Percentiles rank a stretch among this genome's conserved stretches.
Evolutionary conservation across 306 rosid species (phyloP).

Genomic region (Leucaena leucocephala): DNA sequence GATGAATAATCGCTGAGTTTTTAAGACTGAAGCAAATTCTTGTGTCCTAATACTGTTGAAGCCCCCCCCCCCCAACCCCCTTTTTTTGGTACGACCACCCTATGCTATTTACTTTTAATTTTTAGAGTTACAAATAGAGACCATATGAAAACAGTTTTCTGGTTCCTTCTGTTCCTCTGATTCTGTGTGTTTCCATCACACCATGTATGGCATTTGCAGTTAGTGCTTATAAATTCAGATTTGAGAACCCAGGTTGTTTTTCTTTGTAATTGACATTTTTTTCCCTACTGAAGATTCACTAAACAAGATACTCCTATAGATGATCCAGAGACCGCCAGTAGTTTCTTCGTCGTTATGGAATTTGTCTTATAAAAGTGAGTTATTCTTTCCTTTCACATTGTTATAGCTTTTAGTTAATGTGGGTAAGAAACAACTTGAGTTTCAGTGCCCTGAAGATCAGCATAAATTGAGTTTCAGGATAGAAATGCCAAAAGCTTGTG

Average conservation of each 20-base stretch:
- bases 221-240: neutral
- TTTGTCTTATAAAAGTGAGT: constrained; percentile 55
- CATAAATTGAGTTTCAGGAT: neutral
- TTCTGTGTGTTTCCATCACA: neutral
- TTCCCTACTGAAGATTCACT: neutral
- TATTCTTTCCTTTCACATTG: constrained; percentile 18
- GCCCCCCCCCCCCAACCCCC: too few species aligned
- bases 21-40: neutral
- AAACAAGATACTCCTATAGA: constrained; percentile 8
- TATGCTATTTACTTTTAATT: neutral
- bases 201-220: neutral
- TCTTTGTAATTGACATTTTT: neutral
- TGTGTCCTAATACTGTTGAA: too few species aligned
- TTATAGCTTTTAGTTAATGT: neutral
- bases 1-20: neutral
- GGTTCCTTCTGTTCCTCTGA: neutral
- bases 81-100: too few species aligned
- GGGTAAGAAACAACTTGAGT: neutral
- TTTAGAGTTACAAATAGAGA: neutral
- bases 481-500: neutral
- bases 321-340: constrained; percentile 55
- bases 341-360: constrained; percentile 51
- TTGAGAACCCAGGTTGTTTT: neutral
- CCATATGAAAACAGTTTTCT: neutral
- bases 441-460: neutral